A percentile compares a stretch with the other conserved stretches of the same genome.
Conservation (phyloP, 1,139 yeast species). For the Candida pseudocylindracea region DNA sequence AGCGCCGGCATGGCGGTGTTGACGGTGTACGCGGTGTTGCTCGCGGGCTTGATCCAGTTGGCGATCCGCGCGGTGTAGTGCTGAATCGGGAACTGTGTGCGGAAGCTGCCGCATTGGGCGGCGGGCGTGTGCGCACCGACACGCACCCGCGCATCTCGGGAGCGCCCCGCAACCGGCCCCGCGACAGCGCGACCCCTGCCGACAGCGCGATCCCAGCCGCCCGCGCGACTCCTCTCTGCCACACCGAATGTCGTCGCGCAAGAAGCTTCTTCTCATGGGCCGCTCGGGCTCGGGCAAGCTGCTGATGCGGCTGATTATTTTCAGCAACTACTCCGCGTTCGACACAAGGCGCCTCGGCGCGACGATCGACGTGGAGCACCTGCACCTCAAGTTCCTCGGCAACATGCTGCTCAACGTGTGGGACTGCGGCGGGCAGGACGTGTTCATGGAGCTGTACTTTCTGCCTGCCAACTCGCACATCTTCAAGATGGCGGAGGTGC, state of each 20-base stretch:
- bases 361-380: conserved; percentile 93
- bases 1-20: no score
- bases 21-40: no score
- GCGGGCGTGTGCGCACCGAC: no score
- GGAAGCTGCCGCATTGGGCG: no score
- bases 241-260: conserved; percentile 6
- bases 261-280: conserved; percentile 41
- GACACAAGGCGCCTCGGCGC: conserved; percentile 94
- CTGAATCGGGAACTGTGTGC: no score
- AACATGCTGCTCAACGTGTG: conserved; percentile 88
- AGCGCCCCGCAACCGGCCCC: no score
- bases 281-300: conserved; percentile 96
- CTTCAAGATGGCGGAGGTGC: conserved; percentile 91
- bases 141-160: no score
- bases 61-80: no score
- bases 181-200: no score
- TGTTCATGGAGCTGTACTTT: conserved; percentile 27
- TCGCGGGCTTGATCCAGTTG: no score
- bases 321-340: conserved; percentile 87
- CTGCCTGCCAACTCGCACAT: conserved; percentile 38
- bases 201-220: no score
- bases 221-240: no score
- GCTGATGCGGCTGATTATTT: conserved; percentile 90
- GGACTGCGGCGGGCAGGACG: conserved; percentile 99
- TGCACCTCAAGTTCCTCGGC: conserved; percentile 78